Base-by-base conservation (phyloP, 2,329 filamentous ascomycete species). In the Aspergillus amoenus region DNA sequence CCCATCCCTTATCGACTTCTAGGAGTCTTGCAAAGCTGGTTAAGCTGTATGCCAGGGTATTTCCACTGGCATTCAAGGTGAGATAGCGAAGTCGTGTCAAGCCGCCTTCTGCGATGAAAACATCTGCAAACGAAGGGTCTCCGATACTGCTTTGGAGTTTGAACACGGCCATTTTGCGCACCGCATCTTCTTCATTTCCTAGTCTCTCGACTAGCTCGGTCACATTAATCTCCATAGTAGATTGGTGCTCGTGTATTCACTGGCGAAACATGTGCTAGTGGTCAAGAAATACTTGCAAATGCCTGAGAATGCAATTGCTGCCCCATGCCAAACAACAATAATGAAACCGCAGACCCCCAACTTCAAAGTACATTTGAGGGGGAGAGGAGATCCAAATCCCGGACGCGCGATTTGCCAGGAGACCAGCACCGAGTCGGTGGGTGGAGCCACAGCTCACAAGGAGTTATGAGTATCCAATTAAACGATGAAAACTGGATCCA, bases 1-100 rank as follows among this genome's bases (percentile, higher is more conserved):
- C 93, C 94, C 94, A 99, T 58, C 94, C 94, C 84, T 97, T 96
- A 77, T 97, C 94, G 40, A 97, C 89, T 77, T 99, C 94, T 60
- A 99, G 81, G 59, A 99, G 78, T 56, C 92, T 85, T 56, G 88
- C 90, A 67, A 97, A 83, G 68, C 91, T 94, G 64, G 96, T 93
- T 59, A 99, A 81, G 60, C 93, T 91, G 77, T 99, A 99, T 59
- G 94, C 94, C 70, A 99, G 82, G 1, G 94, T 97, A 75, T 99
- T 99, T 57, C 94, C 94, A 56, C 85, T 90, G 30, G 93, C 88
- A 63, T 86, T 85, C 81, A 97, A 86, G 62, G 94, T 91, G 53
- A 97, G 82, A 56, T 90, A 87, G 52, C 91, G 86, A 67, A 99
- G 79, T 64, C 93, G 87, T 64, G 87, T 82, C 63, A 97, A 82